phyloP scores from a whole-genome alignment of 1,284 basidiomycete genomes.

The Naganishia liquefaciens region DNA sequence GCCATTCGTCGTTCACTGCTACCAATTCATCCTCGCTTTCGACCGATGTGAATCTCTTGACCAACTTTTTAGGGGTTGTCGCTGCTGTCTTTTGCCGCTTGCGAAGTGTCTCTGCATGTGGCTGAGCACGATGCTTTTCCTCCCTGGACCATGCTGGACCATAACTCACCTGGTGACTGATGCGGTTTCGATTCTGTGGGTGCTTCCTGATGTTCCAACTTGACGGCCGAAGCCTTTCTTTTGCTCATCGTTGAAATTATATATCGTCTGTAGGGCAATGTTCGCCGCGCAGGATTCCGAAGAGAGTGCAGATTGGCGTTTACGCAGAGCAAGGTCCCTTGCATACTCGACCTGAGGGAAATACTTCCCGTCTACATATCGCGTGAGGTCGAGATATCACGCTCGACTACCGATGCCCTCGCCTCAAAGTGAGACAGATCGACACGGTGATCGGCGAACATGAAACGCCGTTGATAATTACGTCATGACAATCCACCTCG shows the following conservation, averaged over 20 bases:
- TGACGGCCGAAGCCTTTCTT: not conserved
- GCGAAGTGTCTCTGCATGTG: not conserved
- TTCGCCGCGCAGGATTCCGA: not conserved
- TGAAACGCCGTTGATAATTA: constrained; percentile 3
- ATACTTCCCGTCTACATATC: too few relatives aligned
- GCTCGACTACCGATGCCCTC: too few relatives aligned
- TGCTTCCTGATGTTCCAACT: not conserved
- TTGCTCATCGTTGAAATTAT: constrained; percentile 1
- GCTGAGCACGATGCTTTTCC: too few relatives aligned
- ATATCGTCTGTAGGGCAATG: not conserved
- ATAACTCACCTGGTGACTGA: too few relatives aligned
- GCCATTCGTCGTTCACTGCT: constrained; percentile 35
- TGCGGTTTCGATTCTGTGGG: too few relatives aligned
- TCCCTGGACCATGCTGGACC: too few relatives aligned
- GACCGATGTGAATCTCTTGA: constrained; percentile 1
- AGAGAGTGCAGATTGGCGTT: not conserved
- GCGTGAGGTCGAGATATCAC: too few relatives aligned
- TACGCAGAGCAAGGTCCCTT: not conserved
- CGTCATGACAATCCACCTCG: not conserved
- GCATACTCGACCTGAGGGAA: not conserved
- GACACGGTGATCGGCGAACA: constrained; percentile 1
- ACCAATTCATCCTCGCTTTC: constrained; percentile 6
- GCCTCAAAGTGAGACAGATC: not conserved
- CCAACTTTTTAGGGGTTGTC: not conserved
- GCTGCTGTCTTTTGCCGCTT: constrained; percentile 22